phyloP scores from a whole-genome alignment of 2,329 filamentous ascomycete genomes.

The Diaporthe citri region DNA sequence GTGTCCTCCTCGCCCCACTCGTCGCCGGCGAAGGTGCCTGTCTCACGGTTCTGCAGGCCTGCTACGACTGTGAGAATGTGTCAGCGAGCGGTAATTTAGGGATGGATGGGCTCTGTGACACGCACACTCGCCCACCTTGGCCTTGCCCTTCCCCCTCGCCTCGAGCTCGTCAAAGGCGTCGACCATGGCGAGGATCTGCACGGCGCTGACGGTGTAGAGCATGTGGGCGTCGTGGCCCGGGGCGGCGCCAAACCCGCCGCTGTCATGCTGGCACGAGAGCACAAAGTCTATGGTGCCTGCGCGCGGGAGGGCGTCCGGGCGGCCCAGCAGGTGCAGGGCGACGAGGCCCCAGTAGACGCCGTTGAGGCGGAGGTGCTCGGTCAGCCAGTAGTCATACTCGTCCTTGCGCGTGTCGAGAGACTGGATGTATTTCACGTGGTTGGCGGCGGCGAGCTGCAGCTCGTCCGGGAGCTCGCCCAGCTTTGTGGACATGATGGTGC shows the following conservation, averaged over 20 bases:
- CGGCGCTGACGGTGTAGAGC: slow-evolving; percentile 93
- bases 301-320: slow-evolving; percentile 84
- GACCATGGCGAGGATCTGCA: slow-evolving; percentile 90
- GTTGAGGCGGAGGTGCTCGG: slow-evolving; percentile 94
- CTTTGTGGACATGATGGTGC: slow-evolving; percentile 49
- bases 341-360: slow-evolving; percentile 97
- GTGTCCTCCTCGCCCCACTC: slow-evolving; percentile 98
- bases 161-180: slow-evolving; percentile 90
- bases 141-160: slow-evolving; percentile 74
- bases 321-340: slow-evolving; percentile 85
- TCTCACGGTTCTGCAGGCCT: slow-evolving; percentile 80
- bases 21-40: slow-evolving; percentile 92
- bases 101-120: slow-evolving; percentile 46
- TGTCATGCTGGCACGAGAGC: slow-evolving; percentile 91
- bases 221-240: slow-evolving; percentile 96
- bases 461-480: slow-evolving; percentile 54
- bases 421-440: slow-evolving; percentile 93
- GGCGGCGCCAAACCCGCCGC: slow-evolving; percentile 92
- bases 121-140: slow-evolving; percentile 84
- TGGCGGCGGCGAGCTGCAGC: slow-evolving; percentile 62
- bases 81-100: slow-evolving; percentile 25
- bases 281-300: slow-evolving; percentile 90
- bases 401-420: slow-evolving; percentile 92
- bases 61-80: slow-evolving; percentile 74
- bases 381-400: slow-evolving; percentile 97